Evolutionary conservation across 140 eudicot genomes (phyloP).

Genomic region (Senecio squalidus): DNA sequence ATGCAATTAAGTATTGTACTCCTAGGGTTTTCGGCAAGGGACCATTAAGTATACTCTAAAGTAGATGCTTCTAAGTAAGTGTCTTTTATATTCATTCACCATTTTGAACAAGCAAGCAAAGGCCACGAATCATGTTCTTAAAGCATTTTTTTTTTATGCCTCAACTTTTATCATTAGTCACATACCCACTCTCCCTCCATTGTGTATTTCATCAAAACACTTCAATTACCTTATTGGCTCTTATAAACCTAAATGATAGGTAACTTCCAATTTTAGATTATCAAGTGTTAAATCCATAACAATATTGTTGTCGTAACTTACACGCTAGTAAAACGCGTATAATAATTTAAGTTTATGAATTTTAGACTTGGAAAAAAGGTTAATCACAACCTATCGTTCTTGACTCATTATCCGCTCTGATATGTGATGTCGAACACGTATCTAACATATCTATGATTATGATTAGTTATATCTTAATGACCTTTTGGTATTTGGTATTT

Average conservation of each 20-base stretch:
- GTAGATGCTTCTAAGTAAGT: constrained; percentile 12
- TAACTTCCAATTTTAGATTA: not conserved
- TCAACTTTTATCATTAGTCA: constrained; percentile 9
- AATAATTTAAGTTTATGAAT: not conserved
- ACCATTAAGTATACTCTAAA: constrained; percentile 4
- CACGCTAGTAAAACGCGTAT: not conserved
- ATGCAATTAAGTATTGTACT: not conserved
- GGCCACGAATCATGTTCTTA: constrained; percentile 22
- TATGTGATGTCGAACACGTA: not conserved
- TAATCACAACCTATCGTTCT: not conserved
- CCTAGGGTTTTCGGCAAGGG: not conserved
- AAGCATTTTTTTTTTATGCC: constrained; percentile 15
- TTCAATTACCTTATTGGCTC: constrained; percentile 11
- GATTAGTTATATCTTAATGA: no score
- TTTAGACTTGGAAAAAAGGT: not conserved
- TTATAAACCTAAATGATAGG: constrained; percentile 7
- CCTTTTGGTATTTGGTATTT: no score
- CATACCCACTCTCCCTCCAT: not conserved
- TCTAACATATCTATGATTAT: not conserved
- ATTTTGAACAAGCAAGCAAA: constrained; percentile 29
- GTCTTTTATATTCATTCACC: constrained; percentile 2
- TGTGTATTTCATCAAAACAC: constrained; percentile 20
- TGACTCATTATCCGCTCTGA: not conserved
- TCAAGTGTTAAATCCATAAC: not conserved
- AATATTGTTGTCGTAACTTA: not conserved